These are phyloP conservation scores for Groenewaldozyma auringiensis DNA, from an alignment of 1,139 yeast species.

Conservation along the genomic window DNA sequence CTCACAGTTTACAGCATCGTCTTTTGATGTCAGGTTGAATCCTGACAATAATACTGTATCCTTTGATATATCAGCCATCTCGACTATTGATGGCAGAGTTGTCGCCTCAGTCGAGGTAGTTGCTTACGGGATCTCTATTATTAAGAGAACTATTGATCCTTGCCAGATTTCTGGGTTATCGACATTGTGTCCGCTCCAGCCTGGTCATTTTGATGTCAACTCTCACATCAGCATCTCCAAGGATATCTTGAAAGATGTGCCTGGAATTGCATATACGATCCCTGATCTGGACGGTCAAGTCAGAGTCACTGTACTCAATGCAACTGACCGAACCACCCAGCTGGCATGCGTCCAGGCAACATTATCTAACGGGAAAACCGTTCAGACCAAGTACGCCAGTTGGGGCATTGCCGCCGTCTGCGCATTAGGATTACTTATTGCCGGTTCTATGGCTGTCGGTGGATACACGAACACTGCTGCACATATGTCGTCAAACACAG, in stretches of 20 bases:
- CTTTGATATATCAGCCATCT: slow-evolving; percentile 68
- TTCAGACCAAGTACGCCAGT: slow-evolving; percentile 86
- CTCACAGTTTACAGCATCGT: slow-evolving; percentile 83
- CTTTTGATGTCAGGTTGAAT: slow-evolving; percentile 64
- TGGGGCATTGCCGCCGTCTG: slow-evolving; percentile 97
- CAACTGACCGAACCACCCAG: slow-evolving; percentile 37
- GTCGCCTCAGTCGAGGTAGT: slow-evolving; percentile 59
- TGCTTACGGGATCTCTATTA: slow-evolving; percentile 75
- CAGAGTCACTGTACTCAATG: slow-evolving; percentile 55
- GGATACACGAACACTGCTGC: slow-evolving; percentile 94
- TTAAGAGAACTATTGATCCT: slow-evolving; percentile 49
- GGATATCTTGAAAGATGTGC: slow-evolving; percentile 46
- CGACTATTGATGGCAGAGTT: slow-evolving; percentile 70
- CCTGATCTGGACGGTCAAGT: slow-evolving; percentile 96
- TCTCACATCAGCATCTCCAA: slow-evolving; percentile 37
- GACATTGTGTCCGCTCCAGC: slow-evolving; percentile 70
- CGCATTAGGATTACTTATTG: slow-evolving; percentile 76
- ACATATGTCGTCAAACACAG: slow-evolving; percentile 91
- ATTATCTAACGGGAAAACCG: slow-evolving; percentile 84
- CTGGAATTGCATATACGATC: slow-evolving; percentile 76
- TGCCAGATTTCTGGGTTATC: slow-evolving; percentile 44
- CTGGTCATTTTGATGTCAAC: slow-evolving; percentile 81
- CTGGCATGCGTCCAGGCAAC: slow-evolving; percentile 93
- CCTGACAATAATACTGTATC: slow-evolving; percentile 57
- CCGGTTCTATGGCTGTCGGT: slow-evolving; percentile 77